A percentile compares a stretch with the other conserved stretches of the same genome.
These are phyloP conservation scores for Fusarium continuum DNA, from an alignment of 2,329 filamentous ascomycete genomes.

Conservation along the genomic window DNA sequence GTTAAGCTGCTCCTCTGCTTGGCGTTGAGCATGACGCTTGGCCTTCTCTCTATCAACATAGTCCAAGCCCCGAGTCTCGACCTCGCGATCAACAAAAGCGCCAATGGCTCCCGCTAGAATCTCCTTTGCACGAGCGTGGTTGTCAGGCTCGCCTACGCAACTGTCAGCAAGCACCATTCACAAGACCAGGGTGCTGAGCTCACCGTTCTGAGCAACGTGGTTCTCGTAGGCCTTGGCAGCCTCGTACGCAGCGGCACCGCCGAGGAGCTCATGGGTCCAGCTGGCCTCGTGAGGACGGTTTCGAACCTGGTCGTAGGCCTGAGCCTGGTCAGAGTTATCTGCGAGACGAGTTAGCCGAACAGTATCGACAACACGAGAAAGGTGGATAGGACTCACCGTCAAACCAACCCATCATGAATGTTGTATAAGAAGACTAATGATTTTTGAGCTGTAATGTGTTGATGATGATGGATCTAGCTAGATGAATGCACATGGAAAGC, in stretches of 20 bases:
- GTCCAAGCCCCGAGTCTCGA: slow-evolving; percentile 46
- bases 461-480: not conserved
- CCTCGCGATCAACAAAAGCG: slow-evolving; percentile 46
- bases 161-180: not conserved
- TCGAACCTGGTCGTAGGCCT: slow-evolving; percentile 41
- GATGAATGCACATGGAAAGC: not conserved
- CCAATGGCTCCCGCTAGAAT: slow-evolving; percentile 43
- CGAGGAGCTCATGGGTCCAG: slow-evolving; percentile 45
- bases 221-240: slow-evolving; percentile 47
- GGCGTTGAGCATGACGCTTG: slow-evolving; percentile 42
- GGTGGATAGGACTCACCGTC: not conserved
- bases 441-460: not conserved
- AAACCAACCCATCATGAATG: slow-evolving; percentile 30
- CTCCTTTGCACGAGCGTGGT: slow-evolving; percentile 45
- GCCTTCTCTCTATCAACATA: slow-evolving; percentile 43
- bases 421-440: not conserved
- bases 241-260: slow-evolving; percentile 46
- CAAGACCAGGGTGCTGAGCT: not conserved
- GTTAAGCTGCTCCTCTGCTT: slow-evolving; percentile 40
- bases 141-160: slow-evolving; percentile 38
- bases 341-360: not conserved
- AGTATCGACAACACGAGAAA: fast-evolving
- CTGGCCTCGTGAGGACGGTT: slow-evolving; percentile 44
- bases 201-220: slow-evolving; percentile 42
- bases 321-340: slow-evolving; percentile 40